phyloP scores from a whole-genome alignment of 495 filamentous ascomycete species.

The Penicillium parvum region DNA sequence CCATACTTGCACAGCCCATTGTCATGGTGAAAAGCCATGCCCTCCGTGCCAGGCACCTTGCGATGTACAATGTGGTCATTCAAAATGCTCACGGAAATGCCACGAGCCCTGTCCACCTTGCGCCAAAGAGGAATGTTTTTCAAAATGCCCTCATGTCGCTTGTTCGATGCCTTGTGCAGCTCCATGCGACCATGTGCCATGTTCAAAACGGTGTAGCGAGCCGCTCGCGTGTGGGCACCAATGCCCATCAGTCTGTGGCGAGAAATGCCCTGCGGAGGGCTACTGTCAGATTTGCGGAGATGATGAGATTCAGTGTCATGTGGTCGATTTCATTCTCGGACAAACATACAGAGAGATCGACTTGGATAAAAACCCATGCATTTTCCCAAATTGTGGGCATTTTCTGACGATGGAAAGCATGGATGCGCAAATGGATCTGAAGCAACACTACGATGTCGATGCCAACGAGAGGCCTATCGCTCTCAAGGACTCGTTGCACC shows the following conservation, averaged over 20 bases:
- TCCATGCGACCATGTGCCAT: conserved; percentile 61
- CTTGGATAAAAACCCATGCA: conserved; percentile 53
- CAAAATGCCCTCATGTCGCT: conserved; percentile 50
- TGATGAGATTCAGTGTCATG: conserved; percentile 1
- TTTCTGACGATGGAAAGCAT: conserved; percentile 57
- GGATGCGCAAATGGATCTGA: conserved; percentile 63
- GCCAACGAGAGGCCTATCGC: conserved; percentile 37
- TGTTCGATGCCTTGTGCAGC: conserved; percentile 64
- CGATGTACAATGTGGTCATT: conserved; percentile 60
- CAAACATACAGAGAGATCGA: conserved; percentile 51
- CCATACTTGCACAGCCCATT: conserved; percentile 51
- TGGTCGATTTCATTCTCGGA: conserved; percentile 1
- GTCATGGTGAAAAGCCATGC: conserved; percentile 53
- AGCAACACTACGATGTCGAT: conserved; percentile 49
- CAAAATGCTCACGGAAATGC: conserved; percentile 54
- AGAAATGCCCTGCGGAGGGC: conserved; percentile 48
- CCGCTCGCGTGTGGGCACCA: conserved; percentile 60
- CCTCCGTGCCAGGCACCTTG: conserved; percentile 52
- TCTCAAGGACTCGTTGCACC: conserved; percentile 38
- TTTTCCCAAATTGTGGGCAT: conserved; percentile 65
- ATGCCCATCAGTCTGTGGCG: conserved; percentile 66
- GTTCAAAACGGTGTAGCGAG: conserved; percentile 57
- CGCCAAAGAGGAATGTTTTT: conserved; percentile 51
- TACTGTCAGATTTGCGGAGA: conserved; percentile 5
- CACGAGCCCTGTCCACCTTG: conserved; percentile 64